A percentile compares a stretch with the other conserved stretches of the same genome.
Evolutionary conservation across 352 stramenopile species (phyloP).

Genomic region (Globisporangium nodosum): DNA sequence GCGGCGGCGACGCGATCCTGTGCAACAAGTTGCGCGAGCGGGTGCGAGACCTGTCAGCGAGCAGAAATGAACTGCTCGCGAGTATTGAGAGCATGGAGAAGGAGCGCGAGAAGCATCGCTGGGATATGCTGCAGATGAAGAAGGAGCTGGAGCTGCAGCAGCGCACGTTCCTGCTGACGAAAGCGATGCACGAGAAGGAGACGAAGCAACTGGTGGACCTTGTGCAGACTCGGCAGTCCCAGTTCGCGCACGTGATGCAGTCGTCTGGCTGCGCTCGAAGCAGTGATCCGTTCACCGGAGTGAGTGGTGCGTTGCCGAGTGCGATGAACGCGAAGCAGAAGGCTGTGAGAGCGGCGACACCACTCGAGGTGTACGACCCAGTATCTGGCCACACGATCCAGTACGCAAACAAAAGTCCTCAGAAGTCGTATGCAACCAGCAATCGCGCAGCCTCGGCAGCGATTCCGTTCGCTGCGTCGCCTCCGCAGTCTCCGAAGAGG

Average conservation of each 20-base stretch:
- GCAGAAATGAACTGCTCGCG: conserved; percentile 16
- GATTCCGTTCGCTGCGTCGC: conserved; percentile 2
- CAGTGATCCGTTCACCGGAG: background rate
- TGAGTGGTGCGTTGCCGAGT: background rate
- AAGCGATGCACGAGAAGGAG: conserved; percentile 67
- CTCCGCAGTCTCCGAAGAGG: conserved; percentile 4
- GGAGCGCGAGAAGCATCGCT: conserved; percentile 33
- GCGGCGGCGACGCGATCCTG: conserved; percentile 38
- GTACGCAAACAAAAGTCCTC: conserved; percentile 16
- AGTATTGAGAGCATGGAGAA: conserved; percentile 21
- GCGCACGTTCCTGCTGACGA: conserved; percentile 38
- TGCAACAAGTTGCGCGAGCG: conserved; percentile 43
- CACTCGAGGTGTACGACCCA: conserved; percentile 34
- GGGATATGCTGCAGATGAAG: conserved; percentile 26
- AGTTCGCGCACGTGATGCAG: conserved; percentile 34
- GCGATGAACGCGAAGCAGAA: background rate
- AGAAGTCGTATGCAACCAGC: background rate
- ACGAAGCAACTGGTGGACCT: conserved; percentile 49
- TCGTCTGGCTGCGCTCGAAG: conserved; percentile 5
- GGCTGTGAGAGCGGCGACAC: background rate
- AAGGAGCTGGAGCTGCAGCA: conserved; percentile 27
- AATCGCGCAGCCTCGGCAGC: background rate
- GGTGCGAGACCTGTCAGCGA: conserved; percentile 19
- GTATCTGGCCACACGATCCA: conserved; percentile 29
- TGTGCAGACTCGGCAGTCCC: conserved; percentile 29